Base-by-base conservation (phyloP, 768 basidiomycete species). In the Naganishia antarctica region DNA sequence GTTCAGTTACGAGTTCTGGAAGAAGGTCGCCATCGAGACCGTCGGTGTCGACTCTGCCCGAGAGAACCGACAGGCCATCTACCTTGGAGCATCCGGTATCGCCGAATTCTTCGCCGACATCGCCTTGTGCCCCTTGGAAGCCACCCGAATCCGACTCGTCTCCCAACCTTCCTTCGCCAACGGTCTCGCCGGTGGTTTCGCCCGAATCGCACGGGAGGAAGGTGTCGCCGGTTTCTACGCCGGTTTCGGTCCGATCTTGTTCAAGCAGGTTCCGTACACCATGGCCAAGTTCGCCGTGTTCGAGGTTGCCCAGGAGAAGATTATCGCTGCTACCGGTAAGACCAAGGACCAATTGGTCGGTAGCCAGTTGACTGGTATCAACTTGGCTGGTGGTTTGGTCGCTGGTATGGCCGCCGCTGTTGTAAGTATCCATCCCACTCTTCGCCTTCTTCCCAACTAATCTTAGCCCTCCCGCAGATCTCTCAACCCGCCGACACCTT, bases 271-370 rank as follows among this genome's bases (percentile, higher is more conserved):
- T 73, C 92, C 92, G 60, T 96, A 96, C 83, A 96, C 92, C 73
- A 93, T 96, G 91, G 91, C 91, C 82, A 96, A 96, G 81, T 96
- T 96, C 85, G 90, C 85, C 85, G 91, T 90, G 84, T 89, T 88
- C 76, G 82, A 85, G 73, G 77, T 88, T 71, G 92, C 93, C 82
- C 90, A 90, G 80, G 90, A 87, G 69, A 84, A 88, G 75, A 88
- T 91, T 78, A 87, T 92, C 80, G 83, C 86, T 12, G 81, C 83
- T 15, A 90, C 90, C 79, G 79, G 84, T 80, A 87, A 91, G 81
- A 78, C 83, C 68, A 92, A 79, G 72, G 69, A 87, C 48, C 89
- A 93, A 76, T 89, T 97, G 66, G 70, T 75, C 29, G 72, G 73
- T 48, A 70, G 71, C 57, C 73, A 75, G 65, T 53, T 67, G 60